phyloP scores from a whole-genome alignment of 805 yeast genomes.

The Ogataea sp. region DNA sequence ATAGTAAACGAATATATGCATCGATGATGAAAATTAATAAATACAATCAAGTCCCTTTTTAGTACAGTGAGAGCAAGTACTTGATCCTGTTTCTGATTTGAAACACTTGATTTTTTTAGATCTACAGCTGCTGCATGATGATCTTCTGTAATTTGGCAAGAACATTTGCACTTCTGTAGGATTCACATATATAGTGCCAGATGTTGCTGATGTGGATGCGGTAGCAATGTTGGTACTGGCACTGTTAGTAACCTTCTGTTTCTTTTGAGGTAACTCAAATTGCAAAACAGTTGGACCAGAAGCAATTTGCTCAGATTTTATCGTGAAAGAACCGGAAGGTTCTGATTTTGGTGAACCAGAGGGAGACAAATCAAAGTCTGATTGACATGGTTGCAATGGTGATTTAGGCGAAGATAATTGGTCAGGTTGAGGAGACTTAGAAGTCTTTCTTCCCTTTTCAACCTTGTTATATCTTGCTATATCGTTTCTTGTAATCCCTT shows the following conservation, averaged over 20 bases:
- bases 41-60: slow-evolving; percentile 21
- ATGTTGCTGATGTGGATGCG: background rate
- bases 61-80: slow-evolving; percentile 19
- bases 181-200: slow-evolving; percentile 1
- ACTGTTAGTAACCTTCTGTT: too few species aligned
- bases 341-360: too few species aligned
- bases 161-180: too few species aligned
- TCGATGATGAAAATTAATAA: slow-evolving; percentile 1
- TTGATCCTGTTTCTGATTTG: slow-evolving; percentile 15
- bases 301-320: too few species aligned
- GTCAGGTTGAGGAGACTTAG: background rate
- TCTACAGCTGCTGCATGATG: slow-evolving; percentile 26
- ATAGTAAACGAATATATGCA: background rate
- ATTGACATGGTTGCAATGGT: too few species aligned
- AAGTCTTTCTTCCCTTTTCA: slow-evolving; percentile 10
- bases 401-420: background rate
- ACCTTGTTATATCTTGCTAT: slow-evolving; percentile 31
- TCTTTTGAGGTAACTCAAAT: too few species aligned
- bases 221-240: background rate
- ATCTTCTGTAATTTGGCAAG: slow-evolving; percentile 12
- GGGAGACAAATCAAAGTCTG: too few species aligned
- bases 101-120: slow-evolving; percentile 27
- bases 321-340: too few species aligned
- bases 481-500: slow-evolving; percentile 61
- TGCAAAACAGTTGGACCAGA: too few species aligned